A percentile compares a stretch with the other conserved stretches of the same genome.
phyloP scores from a whole-genome alignment of 2,329 filamentous ascomycete species.

The Didymella keratinophila region DNA sequence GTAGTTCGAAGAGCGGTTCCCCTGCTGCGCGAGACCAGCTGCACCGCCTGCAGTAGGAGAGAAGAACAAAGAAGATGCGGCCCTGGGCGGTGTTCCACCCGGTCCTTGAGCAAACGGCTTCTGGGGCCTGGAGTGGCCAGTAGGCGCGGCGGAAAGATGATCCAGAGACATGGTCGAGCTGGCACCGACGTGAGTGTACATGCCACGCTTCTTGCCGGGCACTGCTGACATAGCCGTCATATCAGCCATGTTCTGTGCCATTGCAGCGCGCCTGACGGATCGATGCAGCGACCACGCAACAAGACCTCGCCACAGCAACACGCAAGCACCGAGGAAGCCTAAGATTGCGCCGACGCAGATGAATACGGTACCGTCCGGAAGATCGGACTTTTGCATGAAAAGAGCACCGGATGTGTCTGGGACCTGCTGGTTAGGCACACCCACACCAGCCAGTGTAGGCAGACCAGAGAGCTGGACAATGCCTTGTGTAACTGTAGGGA shows the following conservation, averaged over 20 bases:
- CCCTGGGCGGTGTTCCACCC: conserved; percentile 39
- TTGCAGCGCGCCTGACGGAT: conserved; percentile 85
- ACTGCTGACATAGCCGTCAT: conserved; percentile 67
- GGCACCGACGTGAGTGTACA: conserved; percentile 56
- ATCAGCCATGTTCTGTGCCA: conserved; percentile 73
- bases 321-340: conserved; percentile 79
- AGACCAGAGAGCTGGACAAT: conserved; percentile 51
- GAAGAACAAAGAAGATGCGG: conserved; percentile 78
- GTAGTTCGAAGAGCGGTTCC: conserved; percentile 77
- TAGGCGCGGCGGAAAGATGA: conserved; percentile 52
- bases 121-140: conserved; percentile 41
- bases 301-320: conserved; percentile 86
- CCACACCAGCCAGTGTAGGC: conserved; percentile 64
- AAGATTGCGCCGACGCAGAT: conserved; percentile 91
- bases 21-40: conserved; percentile 57
- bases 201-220: conserved; percentile 48
- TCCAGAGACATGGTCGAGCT: conserved; percentile 66
- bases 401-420: conserved; percentile 85
- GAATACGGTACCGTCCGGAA: conserved; percentile 94
- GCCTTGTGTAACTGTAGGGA: conserved; percentile 26
- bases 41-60: conserved; percentile 79
- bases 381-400: conserved; percentile 85
- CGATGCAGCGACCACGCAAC: conserved; percentile 92
- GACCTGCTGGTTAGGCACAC: conserved; percentile 74
- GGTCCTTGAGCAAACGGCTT: conserved; percentile 42